Evolutionary conservation across 495 filamentous ascomycete species (phyloP).

Genomic region (Aspergillus ellipticus): DNA sequence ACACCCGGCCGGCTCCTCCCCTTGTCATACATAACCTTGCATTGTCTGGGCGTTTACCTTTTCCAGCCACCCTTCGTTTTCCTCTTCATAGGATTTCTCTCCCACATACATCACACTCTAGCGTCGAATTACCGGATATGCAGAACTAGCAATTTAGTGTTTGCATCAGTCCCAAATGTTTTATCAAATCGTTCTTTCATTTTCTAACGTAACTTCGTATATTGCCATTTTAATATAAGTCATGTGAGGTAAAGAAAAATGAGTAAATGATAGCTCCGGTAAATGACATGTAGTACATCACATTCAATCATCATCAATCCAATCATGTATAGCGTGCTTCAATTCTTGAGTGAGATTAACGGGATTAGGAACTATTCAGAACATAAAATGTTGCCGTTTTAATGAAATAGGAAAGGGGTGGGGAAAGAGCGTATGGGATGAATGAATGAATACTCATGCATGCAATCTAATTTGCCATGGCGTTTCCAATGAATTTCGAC

Average conservation of each 20-base stretch:
- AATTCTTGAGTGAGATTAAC: not conserved
- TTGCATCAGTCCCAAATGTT: too few relatives aligned
- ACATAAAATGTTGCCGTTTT: constrained; percentile 11
- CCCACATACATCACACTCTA: not conserved
- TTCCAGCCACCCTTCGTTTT: not conserved
- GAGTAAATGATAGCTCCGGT: not conserved
- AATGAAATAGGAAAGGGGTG: not conserved
- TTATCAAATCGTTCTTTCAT: not conserved
- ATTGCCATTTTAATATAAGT: not conserved
- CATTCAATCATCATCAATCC: too few relatives aligned
- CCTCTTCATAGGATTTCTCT: not conserved
- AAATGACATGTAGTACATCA: not conserved
- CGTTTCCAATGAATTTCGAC: constrained; percentile 28
- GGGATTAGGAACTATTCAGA: not conserved
- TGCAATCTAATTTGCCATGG: not conserved
- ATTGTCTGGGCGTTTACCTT: constrained; percentile 20
- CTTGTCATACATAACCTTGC: constrained; percentile 11
- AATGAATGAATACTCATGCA: not conserved
- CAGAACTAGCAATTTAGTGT: not conserved
- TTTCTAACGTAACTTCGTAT: not conserved
- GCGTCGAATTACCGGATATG: not conserved
- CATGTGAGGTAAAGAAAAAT: not conserved
- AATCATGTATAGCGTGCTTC: not conserved
- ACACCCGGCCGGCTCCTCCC: not conserved
- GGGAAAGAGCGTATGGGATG: not conserved